These are phyloP conservation scores for Sphagnum fallax DNA, from an alignment of 228 moss, liverwort and hornwort genomes.

Conservation along the genomic window DNA sequence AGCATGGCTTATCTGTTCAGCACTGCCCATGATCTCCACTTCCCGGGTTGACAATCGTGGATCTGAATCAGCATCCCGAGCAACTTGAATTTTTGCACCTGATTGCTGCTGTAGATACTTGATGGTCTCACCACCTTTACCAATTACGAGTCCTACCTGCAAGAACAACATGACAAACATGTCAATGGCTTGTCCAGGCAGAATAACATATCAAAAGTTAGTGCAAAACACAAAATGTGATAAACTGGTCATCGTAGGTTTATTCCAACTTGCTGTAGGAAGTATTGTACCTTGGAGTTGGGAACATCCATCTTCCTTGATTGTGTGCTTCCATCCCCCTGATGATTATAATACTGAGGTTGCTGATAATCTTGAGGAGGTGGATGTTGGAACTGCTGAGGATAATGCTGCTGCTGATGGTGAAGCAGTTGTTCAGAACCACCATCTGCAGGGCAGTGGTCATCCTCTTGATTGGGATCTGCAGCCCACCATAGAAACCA, in stretches of 20 bases:
- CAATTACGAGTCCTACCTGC: constrained; percentile 96
- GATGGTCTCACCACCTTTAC: constrained; percentile 97
- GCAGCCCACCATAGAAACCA: not conserved
- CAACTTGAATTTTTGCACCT: constrained; percentile 95
- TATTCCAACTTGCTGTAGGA: too few species aligned
- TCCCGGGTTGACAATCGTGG: constrained; percentile 85
- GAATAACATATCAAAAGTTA: too few species aligned
- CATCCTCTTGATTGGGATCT: constrained; percentile 64
- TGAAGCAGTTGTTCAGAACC: not conserved
- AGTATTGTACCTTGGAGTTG: constrained; percentile 66
- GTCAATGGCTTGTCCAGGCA: too few species aligned
- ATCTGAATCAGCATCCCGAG: constrained; percentile 93
- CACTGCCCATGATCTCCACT: constrained; percentile 97
- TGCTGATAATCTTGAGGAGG: constrained; percentile 59
- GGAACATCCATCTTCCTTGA: constrained; percentile 94
- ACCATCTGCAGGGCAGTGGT: constrained; percentile 40
- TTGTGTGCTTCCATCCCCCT: constrained; percentile 48
- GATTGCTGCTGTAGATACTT: constrained; percentile 96
- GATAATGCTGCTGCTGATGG: constrained; percentile 73
- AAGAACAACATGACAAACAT: not conserved
- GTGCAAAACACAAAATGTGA: too few species aligned
- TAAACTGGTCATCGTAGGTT: too few species aligned
- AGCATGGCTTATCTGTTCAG: constrained; percentile 82
- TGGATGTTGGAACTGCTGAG: constrained; percentile 61
- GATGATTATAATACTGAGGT: constrained; percentile 67